Percentiles rank a stretch among this genome's conserved stretches.
These are phyloP conservation scores for Aschersonia sp. DNA, from an alignment of 2,329 filamentous ascomycete genomes.

Conservation along the genomic window DNA sequence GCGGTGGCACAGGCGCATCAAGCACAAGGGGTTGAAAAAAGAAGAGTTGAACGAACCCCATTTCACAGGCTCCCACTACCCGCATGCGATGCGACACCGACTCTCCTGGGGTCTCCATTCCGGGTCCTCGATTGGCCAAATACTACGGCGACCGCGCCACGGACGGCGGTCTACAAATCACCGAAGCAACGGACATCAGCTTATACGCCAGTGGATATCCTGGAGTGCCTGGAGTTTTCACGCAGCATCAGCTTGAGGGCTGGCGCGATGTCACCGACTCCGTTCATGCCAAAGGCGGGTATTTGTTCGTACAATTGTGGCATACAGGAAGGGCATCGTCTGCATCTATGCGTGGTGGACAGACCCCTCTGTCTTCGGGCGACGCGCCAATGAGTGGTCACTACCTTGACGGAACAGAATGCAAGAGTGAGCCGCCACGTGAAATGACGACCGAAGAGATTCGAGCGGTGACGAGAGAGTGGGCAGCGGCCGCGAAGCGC, in stretches of 20 bases:
- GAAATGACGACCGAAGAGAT: slow-evolving; percentile 54
- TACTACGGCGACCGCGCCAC: background rate
- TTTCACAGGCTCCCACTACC: background rate
- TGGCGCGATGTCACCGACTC: background rate
- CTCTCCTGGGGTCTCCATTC: background rate
- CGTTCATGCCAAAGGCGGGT: background rate
- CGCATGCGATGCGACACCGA: background rate
- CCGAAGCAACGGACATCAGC: background rate
- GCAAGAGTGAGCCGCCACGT: background rate
- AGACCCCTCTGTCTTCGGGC: background rate
- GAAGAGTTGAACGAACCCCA: background rate
- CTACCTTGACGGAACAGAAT: slow-evolving; percentile 6
- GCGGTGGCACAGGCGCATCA: no score
- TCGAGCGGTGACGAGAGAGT: slow-evolving; percentile 40
- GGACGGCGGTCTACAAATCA: background rate
- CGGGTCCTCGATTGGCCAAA: background rate
- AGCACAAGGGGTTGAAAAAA: no score
- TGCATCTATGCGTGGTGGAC: background rate
- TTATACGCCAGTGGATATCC: background rate
- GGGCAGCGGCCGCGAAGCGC: slow-evolving; percentile 33
- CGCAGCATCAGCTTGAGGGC: background rate
- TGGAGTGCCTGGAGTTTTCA: background rate
- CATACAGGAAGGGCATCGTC: background rate
- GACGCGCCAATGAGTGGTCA: background rate
- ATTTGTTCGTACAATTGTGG: background rate